A percentile compares a stretch with the other conserved stretches of the same genome.
Conservation (phyloP, 305 asterid species). For the Lippia alba region DNA sequence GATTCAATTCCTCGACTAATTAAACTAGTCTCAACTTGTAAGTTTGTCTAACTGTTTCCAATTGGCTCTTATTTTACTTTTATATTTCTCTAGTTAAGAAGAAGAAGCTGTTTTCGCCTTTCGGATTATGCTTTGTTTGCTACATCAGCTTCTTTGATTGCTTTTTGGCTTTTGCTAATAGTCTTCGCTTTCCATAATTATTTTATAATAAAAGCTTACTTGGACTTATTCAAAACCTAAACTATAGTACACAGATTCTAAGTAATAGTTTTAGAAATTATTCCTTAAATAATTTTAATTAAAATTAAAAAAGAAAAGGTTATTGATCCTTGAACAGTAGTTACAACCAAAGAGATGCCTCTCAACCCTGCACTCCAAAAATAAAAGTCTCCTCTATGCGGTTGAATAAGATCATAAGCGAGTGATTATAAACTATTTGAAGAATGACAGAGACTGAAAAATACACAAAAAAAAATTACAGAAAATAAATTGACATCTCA, state of each 20-base stretch:
- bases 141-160: constrained; percentile 24
- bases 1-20: constrained; percentile 15
- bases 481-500: constrained; percentile 24
- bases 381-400: constrained; percentile 15
- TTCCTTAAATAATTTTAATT: too few relatives aligned
- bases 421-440: neutral
- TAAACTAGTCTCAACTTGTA: constrained; percentile 20
- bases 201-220: neutral
- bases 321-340: constrained; percentile 21
- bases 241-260: neutral
- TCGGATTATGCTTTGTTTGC: constrained; percentile 33
- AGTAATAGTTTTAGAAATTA: neutral
- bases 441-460: neutral
- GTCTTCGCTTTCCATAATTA: neutral
- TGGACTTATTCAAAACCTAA: constrained; percentile 29
- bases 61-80: constrained; percentile 15
- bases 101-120: constrained; percentile 20
- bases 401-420: constrained; percentile 8
- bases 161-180: neutral
- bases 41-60: constrained; percentile 14
- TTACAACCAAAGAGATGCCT: constrained; percentile 20
- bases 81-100: neutral
- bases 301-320: neutral
- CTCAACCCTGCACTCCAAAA: constrained; percentile 24
- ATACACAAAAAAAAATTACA: neutral